Percentiles rank a stretch among this genome's conserved stretches.
These are phyloP conservation scores for Chrysochromulina parva DNA, from an alignment of 78 protist genomes.

Conservation along the genomic window DNA sequence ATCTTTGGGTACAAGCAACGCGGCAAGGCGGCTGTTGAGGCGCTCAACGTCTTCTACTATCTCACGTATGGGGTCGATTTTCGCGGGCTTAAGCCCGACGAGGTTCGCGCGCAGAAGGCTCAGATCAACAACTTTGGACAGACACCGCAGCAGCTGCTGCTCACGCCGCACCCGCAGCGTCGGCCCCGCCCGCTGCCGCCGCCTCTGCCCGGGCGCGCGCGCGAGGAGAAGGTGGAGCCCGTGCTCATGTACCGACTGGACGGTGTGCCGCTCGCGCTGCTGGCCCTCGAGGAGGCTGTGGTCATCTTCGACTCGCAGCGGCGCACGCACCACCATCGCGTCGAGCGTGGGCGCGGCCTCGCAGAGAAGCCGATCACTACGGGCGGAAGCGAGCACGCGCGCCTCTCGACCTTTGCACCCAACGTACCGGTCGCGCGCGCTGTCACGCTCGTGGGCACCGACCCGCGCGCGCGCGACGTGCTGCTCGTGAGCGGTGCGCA, in stretches of 20 bases:
- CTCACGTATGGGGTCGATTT: slow-evolving; percentile 90
- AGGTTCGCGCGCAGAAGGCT: neutral
- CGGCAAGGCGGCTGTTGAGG: slow-evolving; percentile 66
- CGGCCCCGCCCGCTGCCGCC: neutral
- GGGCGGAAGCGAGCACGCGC: no score
- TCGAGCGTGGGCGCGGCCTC: no score
- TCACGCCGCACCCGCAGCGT: slow-evolving; percentile 73
- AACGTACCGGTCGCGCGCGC: neutral
- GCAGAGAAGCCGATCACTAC: no score
- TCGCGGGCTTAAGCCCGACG: slow-evolving; percentile 68
- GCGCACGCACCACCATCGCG: no score
- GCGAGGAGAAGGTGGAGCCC: no score
- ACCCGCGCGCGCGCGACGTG: neutral
- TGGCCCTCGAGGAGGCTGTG: no score
- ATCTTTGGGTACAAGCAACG: slow-evolving; percentile 96
- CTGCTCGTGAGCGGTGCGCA: neutral
- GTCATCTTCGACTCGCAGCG: no score
- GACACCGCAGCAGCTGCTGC: slow-evolving; percentile 61
- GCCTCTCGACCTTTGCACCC: neutral
- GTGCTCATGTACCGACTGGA: no score
- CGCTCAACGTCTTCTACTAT: slow-evolving; percentile 87
- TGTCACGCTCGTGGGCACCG: neutral
- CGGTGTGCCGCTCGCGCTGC: no score
- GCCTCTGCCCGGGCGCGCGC: no score
- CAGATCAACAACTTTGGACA: slow-evolving; percentile 3